A percentile compares a stretch with the other conserved stretches of the same genome.
These are phyloP conservation scores for Aechmea fasciata DNA, from an alignment of 176 grass and related monocot species.

Conservation along the genomic window DNA sequence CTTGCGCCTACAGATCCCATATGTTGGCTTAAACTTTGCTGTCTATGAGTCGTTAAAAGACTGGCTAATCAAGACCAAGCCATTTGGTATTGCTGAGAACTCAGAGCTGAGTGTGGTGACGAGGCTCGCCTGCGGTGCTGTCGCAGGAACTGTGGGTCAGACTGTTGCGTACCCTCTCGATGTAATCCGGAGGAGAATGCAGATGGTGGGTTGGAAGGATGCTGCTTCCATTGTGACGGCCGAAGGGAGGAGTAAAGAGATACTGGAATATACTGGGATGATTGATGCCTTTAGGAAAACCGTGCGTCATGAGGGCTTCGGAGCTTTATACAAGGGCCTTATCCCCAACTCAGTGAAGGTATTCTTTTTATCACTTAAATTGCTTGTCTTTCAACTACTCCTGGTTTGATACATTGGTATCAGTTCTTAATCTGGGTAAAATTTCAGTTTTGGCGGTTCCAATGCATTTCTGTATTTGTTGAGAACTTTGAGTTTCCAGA, in stretches of 20 bases:
- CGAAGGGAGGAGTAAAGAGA: constrained; percentile 39
- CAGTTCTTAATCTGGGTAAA: too few relatives aligned
- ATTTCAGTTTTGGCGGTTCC: too few relatives aligned
- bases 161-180: constrained; percentile 97
- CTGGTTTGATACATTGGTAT: too few relatives aligned
- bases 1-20: constrained; percentile 54
- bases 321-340: constrained; percentile 96
- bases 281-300: constrained; percentile 89
- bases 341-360: constrained; percentile 98
- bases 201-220: constrained; percentile 96
- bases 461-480: too few relatives aligned
- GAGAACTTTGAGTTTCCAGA: too few relatives aligned
- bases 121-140: constrained; percentile 74
- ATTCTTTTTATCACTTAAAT: constrained; percentile 2
- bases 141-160: constrained; percentile 83
- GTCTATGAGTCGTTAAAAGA: constrained; percentile 96
- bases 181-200: constrained; percentile 94
- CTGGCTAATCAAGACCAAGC: constrained; percentile 50
- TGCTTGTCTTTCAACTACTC: too few relatives aligned
- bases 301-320: constrained; percentile 76
- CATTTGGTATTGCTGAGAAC: constrained; percentile 55
- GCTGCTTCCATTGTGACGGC: constrained; percentile 74
- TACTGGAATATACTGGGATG: constrained; percentile 81
- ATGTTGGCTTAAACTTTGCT: constrained; percentile 94
- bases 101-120: constrained; percentile 63